Evolutionary conservation across 345 rosid genomes (phyloP), one percentile per base, ranked within the genome.

Genomic region (Populus simonii): DNA sequence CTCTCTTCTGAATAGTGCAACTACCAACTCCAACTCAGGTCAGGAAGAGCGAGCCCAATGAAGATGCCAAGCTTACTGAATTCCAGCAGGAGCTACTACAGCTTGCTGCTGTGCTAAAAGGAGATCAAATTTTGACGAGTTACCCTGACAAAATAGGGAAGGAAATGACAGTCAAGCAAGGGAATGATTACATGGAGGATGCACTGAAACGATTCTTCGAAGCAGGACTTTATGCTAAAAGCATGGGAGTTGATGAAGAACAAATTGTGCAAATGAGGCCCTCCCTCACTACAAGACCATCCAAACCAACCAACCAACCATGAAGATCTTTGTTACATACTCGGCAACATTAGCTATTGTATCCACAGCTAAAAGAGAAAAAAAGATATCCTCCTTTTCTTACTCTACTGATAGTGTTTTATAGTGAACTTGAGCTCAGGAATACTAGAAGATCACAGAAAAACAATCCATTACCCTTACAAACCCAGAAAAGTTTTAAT

Each of bases 41-140:
- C 78, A 87, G 99, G 81, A 43, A 66, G n/a, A 70, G 81, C 3
- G 91, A 88, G 72, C 90, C 93, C 0, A 87, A 92, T 1, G 98
- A 95, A 83, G 85, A 85, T 0, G 96, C 94, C 6, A 71, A 80
- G 73, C 84, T 88, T 36, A 93, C 87, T 20, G 96, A 93, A 76
- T 95, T 95, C 88, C 99, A 95, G 79, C 89, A 84, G 76, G 97
- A 95, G 83, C 75, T 93, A 69, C 35, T 92, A 73, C 97, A 93
- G 79, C 88, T 93, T 6, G 99, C 98, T 0, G 97, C 99, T 0
- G 91, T 90, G 67, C 73, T 93, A 1, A 92, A 89, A 61, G 97
- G 99, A 1, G 94, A 95, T 51, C 39, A 89, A 61, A 69, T 84
- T 41, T 82, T 92, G 29, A 83, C 94, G 27, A 82, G 88, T 53